phyloP scores from a whole-genome alignment of 768 basidiomycete species.

The Trametes coccinea region DNA sequence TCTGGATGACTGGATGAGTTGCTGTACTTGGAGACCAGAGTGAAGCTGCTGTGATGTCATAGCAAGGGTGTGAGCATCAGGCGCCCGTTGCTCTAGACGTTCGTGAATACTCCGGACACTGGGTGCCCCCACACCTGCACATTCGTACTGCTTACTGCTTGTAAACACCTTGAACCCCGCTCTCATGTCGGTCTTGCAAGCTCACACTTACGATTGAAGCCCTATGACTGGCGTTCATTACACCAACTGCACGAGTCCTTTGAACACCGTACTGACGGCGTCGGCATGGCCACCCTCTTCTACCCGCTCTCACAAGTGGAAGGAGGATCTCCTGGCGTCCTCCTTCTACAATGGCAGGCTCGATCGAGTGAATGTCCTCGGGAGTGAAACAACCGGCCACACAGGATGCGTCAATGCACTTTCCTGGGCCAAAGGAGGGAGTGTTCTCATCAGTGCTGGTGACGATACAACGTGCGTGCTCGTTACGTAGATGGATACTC shows the following conservation, averaged over 20 bases:
- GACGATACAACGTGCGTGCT: conserved; percentile 66
- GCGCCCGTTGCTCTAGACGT: background rate
- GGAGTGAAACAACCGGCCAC: conserved; percentile 58
- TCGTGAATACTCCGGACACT: conserved; percentile 4
- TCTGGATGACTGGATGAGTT: too few relatives aligned
- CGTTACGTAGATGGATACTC: background rate
- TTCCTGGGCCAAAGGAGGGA: conserved; percentile 69
- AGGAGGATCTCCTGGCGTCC: conserved; percentile 22
- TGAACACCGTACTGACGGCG: background rate
- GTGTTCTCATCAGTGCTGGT: conserved; percentile 66
- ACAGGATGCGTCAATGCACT: conserved; percentile 78
- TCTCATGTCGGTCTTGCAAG: background rate
- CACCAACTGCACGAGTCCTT: background rate
- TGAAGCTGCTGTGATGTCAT: conserved; percentile 3
- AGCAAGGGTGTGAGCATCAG: too few relatives aligned
- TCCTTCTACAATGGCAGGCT: conserved; percentile 31
- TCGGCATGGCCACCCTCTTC: background rate
- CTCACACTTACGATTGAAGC: background rate
- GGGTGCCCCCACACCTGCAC: background rate
- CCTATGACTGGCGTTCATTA: background rate
- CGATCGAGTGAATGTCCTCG: conserved; percentile 76
- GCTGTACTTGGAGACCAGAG: too few relatives aligned
- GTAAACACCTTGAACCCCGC: background rate
- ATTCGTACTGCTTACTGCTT: background rate
- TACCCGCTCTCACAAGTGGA: conserved; percentile 1